Evolutionary conservation across 257 asterid genomes (phyloP).

Genomic region (Penstemon davidsonii): DNA sequence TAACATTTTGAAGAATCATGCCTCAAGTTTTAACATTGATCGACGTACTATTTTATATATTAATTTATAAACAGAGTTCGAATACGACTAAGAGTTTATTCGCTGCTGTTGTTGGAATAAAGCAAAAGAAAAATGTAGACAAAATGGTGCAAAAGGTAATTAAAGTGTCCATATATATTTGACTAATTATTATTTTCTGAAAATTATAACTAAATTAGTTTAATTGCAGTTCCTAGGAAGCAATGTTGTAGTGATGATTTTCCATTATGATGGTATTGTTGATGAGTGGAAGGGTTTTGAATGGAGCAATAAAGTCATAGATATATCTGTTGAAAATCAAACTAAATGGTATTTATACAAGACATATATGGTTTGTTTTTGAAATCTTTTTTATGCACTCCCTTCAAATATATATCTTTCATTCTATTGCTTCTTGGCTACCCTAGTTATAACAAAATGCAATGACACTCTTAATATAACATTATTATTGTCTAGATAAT

Average conservation of each 20-base stretch:
- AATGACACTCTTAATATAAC: no score
- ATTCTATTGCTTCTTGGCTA: no score
- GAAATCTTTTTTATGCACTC: no score
- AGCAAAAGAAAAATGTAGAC: slow-evolving; percentile 66
- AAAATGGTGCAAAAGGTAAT: slow-evolving; percentile 63
- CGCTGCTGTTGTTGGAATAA: slow-evolving; percentile 71
- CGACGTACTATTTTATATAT: no score
- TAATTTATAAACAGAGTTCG: slow-evolving; percentile 43
- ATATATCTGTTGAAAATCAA: slow-evolving; percentile 69
- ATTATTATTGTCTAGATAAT: no score
- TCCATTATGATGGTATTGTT: slow-evolving; percentile 82
- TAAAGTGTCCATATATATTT: no score
- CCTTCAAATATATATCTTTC: no score
- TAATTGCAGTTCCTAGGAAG: slow-evolving; percentile 59
- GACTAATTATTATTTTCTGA: no score
- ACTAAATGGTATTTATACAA: slow-evolving; percentile 64
- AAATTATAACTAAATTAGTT: neutral
- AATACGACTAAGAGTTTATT: slow-evolving; percentile 49
- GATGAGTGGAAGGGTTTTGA: slow-evolving; percentile 68
- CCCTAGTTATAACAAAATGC: no score
- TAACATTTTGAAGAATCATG: neutral
- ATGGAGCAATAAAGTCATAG: slow-evolving; percentile 67
- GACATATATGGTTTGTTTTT: no score
- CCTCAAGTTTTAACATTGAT: no score
- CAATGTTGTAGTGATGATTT: slow-evolving; percentile 77